A percentile compares a stretch with the other conserved stretches of the same genome.
Conservation (phyloP, 148 eudicot genomes). For the Camellia granthamiana region DNA sequence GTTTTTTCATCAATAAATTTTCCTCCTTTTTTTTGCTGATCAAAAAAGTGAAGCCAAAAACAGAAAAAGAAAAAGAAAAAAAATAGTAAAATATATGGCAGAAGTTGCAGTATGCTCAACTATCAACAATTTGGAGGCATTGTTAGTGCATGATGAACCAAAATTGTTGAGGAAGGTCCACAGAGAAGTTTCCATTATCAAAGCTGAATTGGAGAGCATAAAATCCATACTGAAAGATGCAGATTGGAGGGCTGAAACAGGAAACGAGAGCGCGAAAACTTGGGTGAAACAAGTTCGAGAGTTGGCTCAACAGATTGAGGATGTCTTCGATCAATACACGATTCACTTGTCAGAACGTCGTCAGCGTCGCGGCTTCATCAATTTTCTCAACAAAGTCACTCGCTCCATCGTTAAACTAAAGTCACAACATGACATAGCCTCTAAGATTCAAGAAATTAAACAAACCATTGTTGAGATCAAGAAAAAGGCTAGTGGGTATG, state of each 20-base stretch:
- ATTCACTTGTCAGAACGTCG: not conserved
- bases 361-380: not conserved
- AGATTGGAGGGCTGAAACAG: not conserved
- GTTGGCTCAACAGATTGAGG: not conserved
- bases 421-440: not conserved
- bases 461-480: not conserved
- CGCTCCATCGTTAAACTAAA: not conserved
- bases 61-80: too few species aligned
- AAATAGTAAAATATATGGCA: not conserved
- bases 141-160: not conserved
- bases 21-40: too few species aligned
- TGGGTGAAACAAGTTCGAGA: conserved; percentile 11
- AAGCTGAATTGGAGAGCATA: conserved; percentile 9
- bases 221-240: conserved; percentile 1
- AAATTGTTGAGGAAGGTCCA: not conserved
- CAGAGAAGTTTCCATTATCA: not conserved
- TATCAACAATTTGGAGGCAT: not conserved
- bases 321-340: not conserved
- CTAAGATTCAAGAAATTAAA: not conserved
- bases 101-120: not conserved
- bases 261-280: not conserved
- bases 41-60: too few species aligned
- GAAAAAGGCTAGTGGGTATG: not conserved
- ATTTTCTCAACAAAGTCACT: not conserved
- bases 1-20: too few species aligned